A percentile compares a stretch with the other conserved stretches of the same genome.
phyloP scores from a whole-genome alignment of 768 basidiomycete species.

The Daedaleopsis nitida region DNA sequence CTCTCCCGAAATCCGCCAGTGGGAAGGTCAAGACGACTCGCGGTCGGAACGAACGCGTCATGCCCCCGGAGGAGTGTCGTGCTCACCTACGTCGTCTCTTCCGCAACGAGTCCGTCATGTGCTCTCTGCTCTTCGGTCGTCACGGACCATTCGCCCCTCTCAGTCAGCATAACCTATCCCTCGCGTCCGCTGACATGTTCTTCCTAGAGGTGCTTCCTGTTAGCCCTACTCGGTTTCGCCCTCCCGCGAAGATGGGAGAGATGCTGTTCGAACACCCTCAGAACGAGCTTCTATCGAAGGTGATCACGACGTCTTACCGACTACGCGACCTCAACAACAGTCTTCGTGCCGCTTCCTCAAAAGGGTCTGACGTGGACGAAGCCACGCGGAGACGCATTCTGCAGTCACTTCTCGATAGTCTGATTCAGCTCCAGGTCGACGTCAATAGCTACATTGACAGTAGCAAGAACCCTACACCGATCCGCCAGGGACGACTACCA shows the following conservation, averaged over 20 bases:
- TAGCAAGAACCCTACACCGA: constrained; percentile 87
- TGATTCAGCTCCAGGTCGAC: constrained; percentile 90
- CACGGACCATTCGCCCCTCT: constrained; percentile 83
- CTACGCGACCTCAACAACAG: constrained; percentile 75
- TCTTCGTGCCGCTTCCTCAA: constrained; percentile 61
- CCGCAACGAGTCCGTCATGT: constrained; percentile 77
- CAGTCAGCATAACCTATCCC: constrained; percentile 58
- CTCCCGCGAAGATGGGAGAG: constrained; percentile 89
- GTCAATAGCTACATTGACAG: constrained; percentile 98
- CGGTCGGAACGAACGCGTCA: constrained; percentile 87
- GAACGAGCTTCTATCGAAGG: constrained; percentile 83
- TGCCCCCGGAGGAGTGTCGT: constrained; percentile 90
- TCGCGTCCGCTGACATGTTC: constrained; percentile 92
- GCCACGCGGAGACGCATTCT: constrained; percentile 56
- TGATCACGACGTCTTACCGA: constrained; percentile 79
- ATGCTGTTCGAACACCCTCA: constrained; percentile 95
- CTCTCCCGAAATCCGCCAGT: constrained; percentile 71
- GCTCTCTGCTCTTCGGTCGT: constrained; percentile 86
- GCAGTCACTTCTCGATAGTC: constrained; percentile 69
- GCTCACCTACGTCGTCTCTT: constrained; percentile 92
- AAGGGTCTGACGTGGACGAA: constrained; percentile 55
- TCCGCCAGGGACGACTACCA: constrained; percentile 86
- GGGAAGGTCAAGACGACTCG: constrained; percentile 75
- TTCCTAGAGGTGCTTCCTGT: constrained; percentile 93
- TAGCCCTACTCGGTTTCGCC: constrained; percentile 93